Conservation (phyloP, 257 asterid genomes). For the Solanum chmielewskii region DNA sequence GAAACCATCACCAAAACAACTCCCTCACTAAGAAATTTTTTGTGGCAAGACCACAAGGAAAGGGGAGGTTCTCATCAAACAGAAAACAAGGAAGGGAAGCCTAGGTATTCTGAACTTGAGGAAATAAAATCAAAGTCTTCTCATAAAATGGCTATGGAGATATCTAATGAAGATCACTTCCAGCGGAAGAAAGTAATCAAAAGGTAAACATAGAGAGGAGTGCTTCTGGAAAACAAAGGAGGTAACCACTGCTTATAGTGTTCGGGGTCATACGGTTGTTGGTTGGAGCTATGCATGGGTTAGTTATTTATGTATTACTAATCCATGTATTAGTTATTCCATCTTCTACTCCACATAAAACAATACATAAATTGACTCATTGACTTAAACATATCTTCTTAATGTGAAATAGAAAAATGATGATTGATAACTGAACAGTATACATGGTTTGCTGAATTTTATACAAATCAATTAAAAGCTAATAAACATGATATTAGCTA, state of each 20-base stretch:
- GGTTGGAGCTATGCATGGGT: neutral
- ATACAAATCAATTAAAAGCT: neutral
- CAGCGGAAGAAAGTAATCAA: neutral
- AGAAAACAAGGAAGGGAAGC: neutral
- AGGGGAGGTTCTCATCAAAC: neutral
- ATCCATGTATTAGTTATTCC: neutral
- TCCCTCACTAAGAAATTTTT: neutral
- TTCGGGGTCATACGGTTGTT: neutral
- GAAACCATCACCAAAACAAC: neutral
- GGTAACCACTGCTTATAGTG: neutral
- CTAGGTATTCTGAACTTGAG: neutral
- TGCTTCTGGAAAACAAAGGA: neutral
- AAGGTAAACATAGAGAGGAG: neutral
- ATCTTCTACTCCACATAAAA: neutral
- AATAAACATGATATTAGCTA: neutral
- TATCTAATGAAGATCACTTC: neutral
- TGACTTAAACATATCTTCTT: neutral
- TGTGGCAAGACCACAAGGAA: neutral
- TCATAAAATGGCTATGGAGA: neutral
- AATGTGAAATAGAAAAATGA: neutral
- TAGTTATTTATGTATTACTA: neutral
- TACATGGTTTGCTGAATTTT: neutral
- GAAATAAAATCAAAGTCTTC: neutral
- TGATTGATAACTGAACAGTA: neutral
- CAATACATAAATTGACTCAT: neutral